Evolutionary conservation across 257 asterid species (phyloP), one percentile per base, ranked within the genome.

Genomic region (Echites panduratus): DNA sequence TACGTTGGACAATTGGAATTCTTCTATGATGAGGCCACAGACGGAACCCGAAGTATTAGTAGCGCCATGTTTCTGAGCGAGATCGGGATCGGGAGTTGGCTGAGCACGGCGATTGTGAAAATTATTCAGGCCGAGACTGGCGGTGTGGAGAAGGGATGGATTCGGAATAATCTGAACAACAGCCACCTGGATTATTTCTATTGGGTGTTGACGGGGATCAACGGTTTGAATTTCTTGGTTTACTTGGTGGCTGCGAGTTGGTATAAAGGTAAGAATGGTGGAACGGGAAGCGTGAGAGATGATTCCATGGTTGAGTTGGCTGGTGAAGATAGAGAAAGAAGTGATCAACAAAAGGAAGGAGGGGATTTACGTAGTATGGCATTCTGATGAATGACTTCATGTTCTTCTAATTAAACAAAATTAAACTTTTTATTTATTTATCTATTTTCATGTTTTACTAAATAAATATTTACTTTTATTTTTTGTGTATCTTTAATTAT

Each of bases 11-110:
- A 90, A 77, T 57, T 90, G 22, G 97, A 90, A 56, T 88, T 90
- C 29, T 90, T 90, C 80, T 90, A 89, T 65, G 91, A 90, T 0
- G 96, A 86, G 82, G 85, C 96, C 0, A 89, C 90, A 0, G 97
- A 89, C 4, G 97, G 97, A 50, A 90, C 96, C 45, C 80, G 92
- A 62, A 90, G 97, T 68, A 75, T 89, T 0, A 86, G 96, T 45
- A 90, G 97, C n/a, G 97, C 97, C 7, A 8, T 90, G 74, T 89
- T 90, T 75, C 76, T 90, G 80, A 85, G 97, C 63, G 93, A 89
- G 81, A 87, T 90, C 20, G 97, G 97, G 77, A 85, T 90, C 3
- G 96, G 97, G 66, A 89, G 93, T 38, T 90, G 97, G 97, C 76
- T 90, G 43, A 90, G 96, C 61, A 89, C 92, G 0, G 93, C 84